Conservation (phyloP, 805 yeast genomes). For the Blastobotrys mokoenaii region DNA sequence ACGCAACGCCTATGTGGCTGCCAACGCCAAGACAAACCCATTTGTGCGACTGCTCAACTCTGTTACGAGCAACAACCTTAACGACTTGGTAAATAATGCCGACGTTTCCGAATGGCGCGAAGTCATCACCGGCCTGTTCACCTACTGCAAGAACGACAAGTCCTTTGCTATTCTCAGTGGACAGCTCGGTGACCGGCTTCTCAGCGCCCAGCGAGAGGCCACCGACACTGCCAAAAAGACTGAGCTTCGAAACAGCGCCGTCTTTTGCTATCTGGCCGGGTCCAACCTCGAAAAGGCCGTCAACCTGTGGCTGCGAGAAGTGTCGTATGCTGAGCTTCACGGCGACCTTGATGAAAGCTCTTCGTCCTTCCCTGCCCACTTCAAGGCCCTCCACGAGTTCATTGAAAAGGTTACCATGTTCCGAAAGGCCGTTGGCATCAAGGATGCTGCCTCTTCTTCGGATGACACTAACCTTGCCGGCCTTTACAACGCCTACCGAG, state of each 20-base stretch:
- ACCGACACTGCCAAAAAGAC: conserved; percentile 13
- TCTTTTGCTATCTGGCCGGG: conserved; percentile 72
- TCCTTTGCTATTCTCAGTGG: conserved; percentile 49
- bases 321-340: conserved; percentile 39
- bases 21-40: conserved; percentile 42
- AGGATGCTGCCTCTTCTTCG: conserved; percentile 8
- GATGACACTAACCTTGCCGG: conserved; percentile 35
- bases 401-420: conserved; percentile 78
- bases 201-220: conserved; percentile 24
- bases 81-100: conserved; percentile 70
- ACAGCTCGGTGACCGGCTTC: conserved; percentile 71
- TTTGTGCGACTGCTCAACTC: conserved; percentile 70
- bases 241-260: conserved; percentile 59
- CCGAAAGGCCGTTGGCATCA: conserved; percentile 36
- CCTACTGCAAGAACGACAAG: conserved; percentile 39
- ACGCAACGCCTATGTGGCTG: conserved; percentile 59
- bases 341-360: conserved; percentile 22
- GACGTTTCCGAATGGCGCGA: conserved; percentile 78
- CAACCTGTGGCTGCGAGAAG: conserved; percentile 75
- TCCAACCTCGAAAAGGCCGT: conserved; percentile 72
- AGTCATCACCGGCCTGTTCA: conserved; percentile 59
- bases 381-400: conserved; percentile 69
- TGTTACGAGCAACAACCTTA: conserved; percentile 44
- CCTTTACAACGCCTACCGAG: conserved; percentile 58
- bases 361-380: conserved; percentile 71